Percentiles rank a stretch among this genome's conserved stretches.
phyloP scores from a whole-genome alignment of 108 stramenopile species.

The Epithemia pelagica region DNA sequence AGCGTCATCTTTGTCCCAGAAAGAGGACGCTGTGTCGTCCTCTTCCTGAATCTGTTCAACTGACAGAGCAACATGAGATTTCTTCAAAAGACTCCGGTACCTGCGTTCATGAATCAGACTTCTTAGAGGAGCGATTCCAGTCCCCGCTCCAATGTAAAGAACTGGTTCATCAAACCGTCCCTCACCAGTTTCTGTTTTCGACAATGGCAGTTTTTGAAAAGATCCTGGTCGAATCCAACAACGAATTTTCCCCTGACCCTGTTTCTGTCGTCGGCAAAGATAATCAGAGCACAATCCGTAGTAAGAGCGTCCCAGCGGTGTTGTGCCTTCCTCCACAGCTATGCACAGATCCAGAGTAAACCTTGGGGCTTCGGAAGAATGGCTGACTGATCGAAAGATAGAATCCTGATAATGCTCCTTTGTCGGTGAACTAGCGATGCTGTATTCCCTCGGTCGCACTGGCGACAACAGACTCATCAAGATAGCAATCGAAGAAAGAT shows the following conservation, averaged over 20 bases:
- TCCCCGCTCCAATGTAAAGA: slow-evolving; percentile 75
- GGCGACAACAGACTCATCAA: slow-evolving; percentile 55
- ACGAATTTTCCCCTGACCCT: slow-evolving; percentile 17
- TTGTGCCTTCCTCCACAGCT: slow-evolving; percentile 66
- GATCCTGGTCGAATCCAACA: slow-evolving; percentile 76
- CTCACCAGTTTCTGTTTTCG: slow-evolving; percentile 3
- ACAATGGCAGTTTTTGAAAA: slow-evolving; percentile 50
- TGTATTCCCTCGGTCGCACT: slow-evolving; percentile 68
- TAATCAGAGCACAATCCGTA: slow-evolving; percentile 65
- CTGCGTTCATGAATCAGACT: slow-evolving; percentile 64
- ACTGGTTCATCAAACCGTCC: slow-evolving; percentile 46
- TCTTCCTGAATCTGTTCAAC: background rate
- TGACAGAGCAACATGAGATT: background rate
- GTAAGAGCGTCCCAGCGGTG: slow-evolving; percentile 61
- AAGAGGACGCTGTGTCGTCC: background rate
- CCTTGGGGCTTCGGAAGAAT: too few relatives aligned
- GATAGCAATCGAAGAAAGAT: slow-evolving; percentile 39
- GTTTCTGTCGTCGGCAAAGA: slow-evolving; percentile 23
- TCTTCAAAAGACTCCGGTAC: slow-evolving; percentile 6
- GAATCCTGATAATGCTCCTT: slow-evolving; percentile 3
- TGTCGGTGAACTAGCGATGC: slow-evolving; percentile 73
- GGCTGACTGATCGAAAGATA: too few relatives aligned
- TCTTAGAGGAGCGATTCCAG: slow-evolving; percentile 79
- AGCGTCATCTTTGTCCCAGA: slow-evolving; percentile 36
- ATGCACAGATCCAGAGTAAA: slow-evolving; percentile 67